These are phyloP conservation scores for Rhizophora mangle DNA, from an alignment of 345 rosid species.

Conservation along the genomic window DNA sequence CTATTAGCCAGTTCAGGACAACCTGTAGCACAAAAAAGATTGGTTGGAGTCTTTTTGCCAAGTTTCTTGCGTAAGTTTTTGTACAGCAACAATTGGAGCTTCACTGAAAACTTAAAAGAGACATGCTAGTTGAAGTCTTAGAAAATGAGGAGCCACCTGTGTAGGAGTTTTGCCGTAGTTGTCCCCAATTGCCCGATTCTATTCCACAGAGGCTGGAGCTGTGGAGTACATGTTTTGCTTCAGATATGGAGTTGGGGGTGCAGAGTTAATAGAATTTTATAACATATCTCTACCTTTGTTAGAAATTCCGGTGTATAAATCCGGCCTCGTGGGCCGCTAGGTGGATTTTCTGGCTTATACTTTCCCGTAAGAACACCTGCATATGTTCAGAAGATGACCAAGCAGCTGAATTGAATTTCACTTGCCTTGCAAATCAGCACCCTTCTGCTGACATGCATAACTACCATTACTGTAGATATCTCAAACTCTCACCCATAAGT, in stretches of 20 bases:
- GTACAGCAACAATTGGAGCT: neutral
- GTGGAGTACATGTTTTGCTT: conserved; percentile 25
- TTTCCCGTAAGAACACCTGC: conserved; percentile 93
- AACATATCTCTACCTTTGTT: conserved; percentile 42
- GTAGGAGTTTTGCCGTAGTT: conserved; percentile 64
- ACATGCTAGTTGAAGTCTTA: neutral
- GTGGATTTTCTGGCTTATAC: conserved; percentile 82
- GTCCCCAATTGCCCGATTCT: conserved; percentile 69
- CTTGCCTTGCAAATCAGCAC: no score
- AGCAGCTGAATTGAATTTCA: neutral
- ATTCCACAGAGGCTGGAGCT: conserved; percentile 80
- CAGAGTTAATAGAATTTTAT: neutral
- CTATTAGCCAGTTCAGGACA: conserved; percentile 83
- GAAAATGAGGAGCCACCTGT: conserved; percentile 48
- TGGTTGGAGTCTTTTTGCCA: neutral
- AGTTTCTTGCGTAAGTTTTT: neutral
- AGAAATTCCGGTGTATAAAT: conserved; percentile 76
- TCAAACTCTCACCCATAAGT: neutral
- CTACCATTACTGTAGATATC: no score
- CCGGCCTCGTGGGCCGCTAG: conserved; percentile 75
- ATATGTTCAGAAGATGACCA: conserved; percentile 8
- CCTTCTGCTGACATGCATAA: no score
- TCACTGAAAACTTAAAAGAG: neutral
- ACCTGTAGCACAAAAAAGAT: conserved; percentile 43
- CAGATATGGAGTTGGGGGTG: conserved; percentile 17